Evolutionary conservation across 257 asterid genomes (phyloP), one percentile per base, ranked within the genome.

Genomic region (Plectranthus barbatus): DNA sequence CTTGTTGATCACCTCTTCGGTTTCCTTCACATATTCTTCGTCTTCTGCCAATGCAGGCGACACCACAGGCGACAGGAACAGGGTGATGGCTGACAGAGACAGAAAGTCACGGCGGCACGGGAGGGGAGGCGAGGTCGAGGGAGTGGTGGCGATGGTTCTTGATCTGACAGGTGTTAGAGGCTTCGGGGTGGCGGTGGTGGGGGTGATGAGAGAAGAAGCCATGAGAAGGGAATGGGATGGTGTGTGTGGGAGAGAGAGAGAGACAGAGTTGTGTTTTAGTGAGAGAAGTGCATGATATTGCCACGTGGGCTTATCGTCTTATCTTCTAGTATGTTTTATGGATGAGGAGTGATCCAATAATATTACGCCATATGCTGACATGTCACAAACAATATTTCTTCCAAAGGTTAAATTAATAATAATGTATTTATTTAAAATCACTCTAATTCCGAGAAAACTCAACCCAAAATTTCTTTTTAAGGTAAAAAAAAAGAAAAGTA

Each of bases 301-400:
- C 77, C 89, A 86, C 83, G 91, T 81, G 4, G 85, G 74, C 90
- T 82, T 82, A 87, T 90, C 97, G 64, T 66, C 93, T 90, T 85
- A 90, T 87, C 97, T 72, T 29, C 10, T 64, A 33, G 21, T 62
- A 67, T 59, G 73, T 77, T 80, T n/a, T 70, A 64, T 77, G 95
- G 89, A 72, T 75, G 89, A 71, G 83, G 52, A 14, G 70, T 33
- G 50, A 46, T 33, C 72, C 65, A 67, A 45, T 56, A 3, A 26
- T 11, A 41, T 65, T 53, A 1, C n/a, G n/a, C n/a, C n/a, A n/a
- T n/a, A n/a, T n/a, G n/a, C n/a, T n/a, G n/a, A n/a, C n/a, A n/a
- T n/a, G n/a, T n/a, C n/a, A n/a, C n/a, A n/a, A n/a, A n/a, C n/a
- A n/a, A n/a, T n/a, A n/a, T n/a, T n/a, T n/a, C n/a, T n/a, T n/a